Evolutionary conservation across 495 filamentous ascomycete species (phyloP).

Genomic region (Penicillium simplicissimum): DNA sequence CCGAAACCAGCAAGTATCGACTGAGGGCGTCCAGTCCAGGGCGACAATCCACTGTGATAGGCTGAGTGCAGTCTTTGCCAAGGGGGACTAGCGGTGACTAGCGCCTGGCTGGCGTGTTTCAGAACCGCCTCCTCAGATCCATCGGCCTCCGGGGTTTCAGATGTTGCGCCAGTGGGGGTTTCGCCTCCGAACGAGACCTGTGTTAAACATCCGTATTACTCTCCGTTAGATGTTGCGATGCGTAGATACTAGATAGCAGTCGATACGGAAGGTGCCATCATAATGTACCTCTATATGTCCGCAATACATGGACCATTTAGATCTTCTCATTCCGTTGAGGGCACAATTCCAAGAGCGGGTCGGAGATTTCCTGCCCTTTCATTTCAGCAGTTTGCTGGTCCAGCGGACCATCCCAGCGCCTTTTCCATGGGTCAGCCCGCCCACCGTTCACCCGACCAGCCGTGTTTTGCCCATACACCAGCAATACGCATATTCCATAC

Average conservation of each 20-base stretch:
- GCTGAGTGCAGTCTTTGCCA: conserved; percentile 10
- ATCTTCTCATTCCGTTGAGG: no score
- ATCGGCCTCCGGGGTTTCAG: conserved; percentile 30
- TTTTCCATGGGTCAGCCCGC: conserved; percentile 24
- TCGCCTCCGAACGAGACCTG: background rate
- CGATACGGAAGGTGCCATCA: no score
- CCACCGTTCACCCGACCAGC: conserved; percentile 29
- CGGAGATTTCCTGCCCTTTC: background rate
- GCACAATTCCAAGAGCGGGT: background rate
- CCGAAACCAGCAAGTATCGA: conserved; percentile 19
- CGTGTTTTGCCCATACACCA: conserved; percentile 8
- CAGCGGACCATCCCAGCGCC: conserved; percentile 1
- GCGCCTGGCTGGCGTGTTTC: conserved; percentile 30
- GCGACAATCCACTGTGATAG: conserved; percentile 7
- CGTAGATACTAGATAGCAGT: background rate
- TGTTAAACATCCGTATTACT: background rate
- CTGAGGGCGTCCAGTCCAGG: background rate
- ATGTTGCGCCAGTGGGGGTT: conserved; percentile 5
- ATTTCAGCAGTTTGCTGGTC: conserved; percentile 1
- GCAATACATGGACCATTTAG: no score
- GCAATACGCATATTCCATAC: background rate
- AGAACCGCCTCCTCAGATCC: conserved; percentile 26
- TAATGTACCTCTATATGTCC: no score
- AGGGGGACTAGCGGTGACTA: conserved; percentile 23
- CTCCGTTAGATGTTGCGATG: background rate